A percentile compares a stretch with the other conserved stretches of the same genome.
Evolutionary conservation across 257 asterid genomes (phyloP).

Genomic region (Voacanga thouarsii): DNA sequence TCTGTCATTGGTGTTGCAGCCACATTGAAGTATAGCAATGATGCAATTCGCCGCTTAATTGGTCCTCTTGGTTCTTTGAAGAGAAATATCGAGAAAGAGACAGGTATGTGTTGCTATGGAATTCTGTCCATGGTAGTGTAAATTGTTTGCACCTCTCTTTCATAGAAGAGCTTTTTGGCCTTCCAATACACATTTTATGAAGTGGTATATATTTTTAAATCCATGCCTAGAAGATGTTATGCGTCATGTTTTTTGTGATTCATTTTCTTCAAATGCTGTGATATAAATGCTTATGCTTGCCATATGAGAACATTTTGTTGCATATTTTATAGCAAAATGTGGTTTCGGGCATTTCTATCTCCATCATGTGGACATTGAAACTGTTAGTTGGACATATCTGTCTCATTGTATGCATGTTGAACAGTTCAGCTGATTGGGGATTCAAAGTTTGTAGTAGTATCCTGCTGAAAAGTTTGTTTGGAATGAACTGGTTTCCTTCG

Average conservation of each 20-base stretch:
- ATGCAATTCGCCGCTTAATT: constrained; percentile 79
- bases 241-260: neutral
- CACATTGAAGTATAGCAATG: constrained; percentile 76
- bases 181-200: neutral
- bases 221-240: neutral
- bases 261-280: neutral
- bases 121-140: neutral
- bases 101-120: constrained; percentile 40
- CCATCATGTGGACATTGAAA: neutral
- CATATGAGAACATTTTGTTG: neutral
- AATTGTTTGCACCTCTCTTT: neutral
- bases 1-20: constrained; percentile 41
- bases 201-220: too few species aligned
- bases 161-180: neutral
- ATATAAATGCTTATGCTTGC: neutral
- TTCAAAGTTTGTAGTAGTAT: neutral
- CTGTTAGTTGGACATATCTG: neutral
- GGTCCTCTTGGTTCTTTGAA: constrained; percentile 94
- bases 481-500: neutral
- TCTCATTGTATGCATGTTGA: neutral
- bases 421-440: neutral
- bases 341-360: neutral
- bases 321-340: neutral
- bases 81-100: constrained; percentile 94
- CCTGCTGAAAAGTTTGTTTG: neutral